Evolutionary conservation across 345 rosid species (phyloP).

Genomic region (Syzygium aromaticum): DNA sequence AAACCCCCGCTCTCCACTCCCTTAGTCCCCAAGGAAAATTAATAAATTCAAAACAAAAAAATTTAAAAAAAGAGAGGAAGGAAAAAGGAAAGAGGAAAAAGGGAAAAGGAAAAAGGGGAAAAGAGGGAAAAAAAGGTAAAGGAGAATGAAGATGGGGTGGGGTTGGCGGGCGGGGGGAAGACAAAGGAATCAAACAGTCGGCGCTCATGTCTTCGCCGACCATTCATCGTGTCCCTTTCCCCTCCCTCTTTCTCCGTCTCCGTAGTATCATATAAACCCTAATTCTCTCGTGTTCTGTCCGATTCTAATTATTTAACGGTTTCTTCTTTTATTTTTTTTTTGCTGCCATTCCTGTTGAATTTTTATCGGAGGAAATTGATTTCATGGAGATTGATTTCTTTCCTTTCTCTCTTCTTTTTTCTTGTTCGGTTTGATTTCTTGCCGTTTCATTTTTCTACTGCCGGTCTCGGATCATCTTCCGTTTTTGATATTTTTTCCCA

Average conservation of each 20-base stretch:
- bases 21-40: not conserved
- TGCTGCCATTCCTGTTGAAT: not conserved
- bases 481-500: conserved; percentile 21
- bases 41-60: not conserved
- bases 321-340: not conserved
- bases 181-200: conserved; percentile 44
- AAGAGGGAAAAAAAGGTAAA: not conserved
- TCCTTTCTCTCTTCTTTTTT: not conserved
- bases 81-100: not conserved
- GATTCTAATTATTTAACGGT: not conserved
- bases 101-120: not conserved
- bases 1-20: not conserved
- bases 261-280: conserved; percentile 10
- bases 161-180: not conserved
- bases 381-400: not conserved
- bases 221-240: conserved; percentile 24
- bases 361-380: not conserved
- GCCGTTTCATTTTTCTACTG: not conserved
- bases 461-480: conserved; percentile 33
- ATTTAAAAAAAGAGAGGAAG: fast-evolving
- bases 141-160: not conserved
- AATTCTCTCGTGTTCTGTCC: not conserved
- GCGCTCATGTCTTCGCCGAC: conserved; percentile 53
- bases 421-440: not conserved
- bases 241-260: not conserved